Evolutionary conservation across 129 eudicot species (phyloP).

Genomic region (Artemisia tridentata): DNA sequence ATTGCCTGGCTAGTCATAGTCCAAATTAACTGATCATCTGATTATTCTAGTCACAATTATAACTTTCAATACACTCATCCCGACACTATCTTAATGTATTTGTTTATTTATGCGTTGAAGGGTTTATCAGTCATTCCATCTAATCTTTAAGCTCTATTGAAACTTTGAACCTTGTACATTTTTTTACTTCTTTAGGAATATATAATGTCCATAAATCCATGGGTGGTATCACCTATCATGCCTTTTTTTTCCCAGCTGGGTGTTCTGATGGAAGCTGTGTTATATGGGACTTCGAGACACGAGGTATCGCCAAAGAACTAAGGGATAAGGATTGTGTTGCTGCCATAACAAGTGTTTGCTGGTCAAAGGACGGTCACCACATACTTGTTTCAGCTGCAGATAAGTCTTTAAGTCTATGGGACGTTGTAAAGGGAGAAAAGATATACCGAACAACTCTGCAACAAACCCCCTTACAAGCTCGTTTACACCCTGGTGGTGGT

Average conservation of each 20-base stretch:
- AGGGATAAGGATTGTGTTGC: conserved; percentile 70
- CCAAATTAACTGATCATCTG: no score
- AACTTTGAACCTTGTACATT: background rate
- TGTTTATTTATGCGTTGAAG: background rate
- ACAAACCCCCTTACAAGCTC: conserved; percentile 85
- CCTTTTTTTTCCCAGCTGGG: conserved; percentile 59
- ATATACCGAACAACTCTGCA: conserved; percentile 51
- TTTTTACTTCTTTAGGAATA: background rate
- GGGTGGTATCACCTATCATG: background rate
- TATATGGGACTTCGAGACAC: conserved; percentile 89
- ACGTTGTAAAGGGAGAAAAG: conserved; percentile 79
- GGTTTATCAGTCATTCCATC: background rate
- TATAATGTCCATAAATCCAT: background rate
- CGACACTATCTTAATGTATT: no score
- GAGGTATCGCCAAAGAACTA: conserved; percentile 81
- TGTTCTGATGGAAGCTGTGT: conserved; percentile 91
- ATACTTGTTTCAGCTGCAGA: conserved; percentile 88
- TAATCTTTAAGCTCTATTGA: background rate
- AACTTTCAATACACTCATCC: no score
- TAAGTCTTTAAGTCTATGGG: conserved; percentile 78
- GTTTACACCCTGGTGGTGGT: conserved; percentile 62
- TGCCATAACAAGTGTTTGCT: conserved; percentile 84
- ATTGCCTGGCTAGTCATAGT: no score
- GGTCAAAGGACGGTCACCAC: conserved; percentile 85
- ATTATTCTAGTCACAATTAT: no score